These are phyloP conservation scores for Puccinia horiana DNA, from an alignment of 1,284 basidiomycete genomes.

Conservation along the genomic window DNA sequence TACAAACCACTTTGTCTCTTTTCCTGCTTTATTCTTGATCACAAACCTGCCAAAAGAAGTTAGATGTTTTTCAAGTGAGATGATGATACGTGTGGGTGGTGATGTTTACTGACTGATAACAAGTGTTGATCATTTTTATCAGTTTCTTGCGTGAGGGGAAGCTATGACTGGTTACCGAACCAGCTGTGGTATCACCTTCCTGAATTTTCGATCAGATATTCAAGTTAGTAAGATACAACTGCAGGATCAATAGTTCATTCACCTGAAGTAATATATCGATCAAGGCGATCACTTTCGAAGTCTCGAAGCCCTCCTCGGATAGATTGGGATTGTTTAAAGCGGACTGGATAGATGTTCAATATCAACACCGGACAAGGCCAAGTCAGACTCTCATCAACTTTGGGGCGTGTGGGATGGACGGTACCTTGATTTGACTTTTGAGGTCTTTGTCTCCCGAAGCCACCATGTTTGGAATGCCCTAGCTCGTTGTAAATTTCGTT, in stretches of 20 bases:
- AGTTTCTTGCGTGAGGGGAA: conserved; percentile 43
- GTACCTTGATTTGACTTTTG: conserved; percentile 24
- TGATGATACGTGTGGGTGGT: not conserved
- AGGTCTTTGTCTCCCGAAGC: not conserved
- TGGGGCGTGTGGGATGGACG: not conserved
- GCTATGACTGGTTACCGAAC: not conserved
- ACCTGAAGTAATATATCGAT: conserved; percentile 42
- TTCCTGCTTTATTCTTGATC: conserved; percentile 42
- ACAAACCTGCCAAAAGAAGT: conserved; percentile 26
- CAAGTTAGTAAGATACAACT: not conserved
- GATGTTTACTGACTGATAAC: conserved; percentile 43
- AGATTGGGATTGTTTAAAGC: conserved; percentile 24
- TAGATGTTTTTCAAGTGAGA: not conserved
- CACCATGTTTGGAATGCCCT: not conserved
- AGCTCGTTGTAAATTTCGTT: not conserved
- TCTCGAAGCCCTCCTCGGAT: conserved; percentile 36
- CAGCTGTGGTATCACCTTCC: not conserved
- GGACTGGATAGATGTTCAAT: conserved; percentile 1
- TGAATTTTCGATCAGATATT: not conserved
- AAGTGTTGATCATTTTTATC: conserved; percentile 42
- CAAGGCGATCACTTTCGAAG: conserved; percentile 46
- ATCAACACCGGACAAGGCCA: not conserved
- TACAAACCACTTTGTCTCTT: conserved; percentile 44
- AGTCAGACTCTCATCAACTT: not conserved
- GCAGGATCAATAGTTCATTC: not conserved